phyloP scores from a whole-genome alignment of 192 early-diverging fungal species.

The Linnemannia elongata region DNA sequence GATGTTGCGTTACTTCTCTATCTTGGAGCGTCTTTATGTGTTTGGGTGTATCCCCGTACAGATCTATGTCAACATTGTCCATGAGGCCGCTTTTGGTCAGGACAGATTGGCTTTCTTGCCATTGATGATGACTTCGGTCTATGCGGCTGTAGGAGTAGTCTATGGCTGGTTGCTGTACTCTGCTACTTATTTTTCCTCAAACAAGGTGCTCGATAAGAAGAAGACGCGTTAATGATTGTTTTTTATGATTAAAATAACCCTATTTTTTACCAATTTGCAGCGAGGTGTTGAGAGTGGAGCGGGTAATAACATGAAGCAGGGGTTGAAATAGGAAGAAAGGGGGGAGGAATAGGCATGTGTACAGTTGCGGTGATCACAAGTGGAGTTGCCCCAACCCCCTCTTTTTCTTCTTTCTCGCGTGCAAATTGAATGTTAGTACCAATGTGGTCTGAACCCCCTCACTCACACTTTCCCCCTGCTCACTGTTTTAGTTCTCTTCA shows the following conservation, averaged over 20 bases:
- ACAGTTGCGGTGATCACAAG: not conserved
- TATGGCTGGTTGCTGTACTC: conserved; percentile 77
- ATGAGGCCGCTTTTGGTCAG: conserved; percentile 65
- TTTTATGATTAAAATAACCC: not conserved
- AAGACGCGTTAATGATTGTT: conserved; percentile 18
- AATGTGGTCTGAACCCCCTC: not conserved
- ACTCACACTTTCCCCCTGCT: not conserved
- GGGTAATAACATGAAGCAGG: not conserved
- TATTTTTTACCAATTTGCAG: not conserved
- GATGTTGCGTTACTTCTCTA: conserved; percentile 31
- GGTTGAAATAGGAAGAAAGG: too few species aligned
- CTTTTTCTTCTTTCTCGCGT: not conserved
- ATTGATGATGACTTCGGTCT: conserved; percentile 83
- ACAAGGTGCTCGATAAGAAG: conserved; percentile 47
- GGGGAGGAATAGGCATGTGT: not conserved
- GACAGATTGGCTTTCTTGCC: conserved; percentile 81
- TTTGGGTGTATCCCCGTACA: conserved; percentile 66
- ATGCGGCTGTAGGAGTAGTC: conserved; percentile 79
- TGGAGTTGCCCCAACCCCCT: not conserved
- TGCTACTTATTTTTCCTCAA: conserved; percentile 43
- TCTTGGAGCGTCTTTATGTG: conserved; percentile 70
- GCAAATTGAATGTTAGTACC: not conserved
- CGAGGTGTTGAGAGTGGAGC: not conserved
- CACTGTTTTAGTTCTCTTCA: not conserved
- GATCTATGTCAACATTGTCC: conserved; percentile 68